Base-by-base conservation (phyloP, 2,329 filamentous ascomycete species). In the Ophiostoma angusticollis region DNA sequence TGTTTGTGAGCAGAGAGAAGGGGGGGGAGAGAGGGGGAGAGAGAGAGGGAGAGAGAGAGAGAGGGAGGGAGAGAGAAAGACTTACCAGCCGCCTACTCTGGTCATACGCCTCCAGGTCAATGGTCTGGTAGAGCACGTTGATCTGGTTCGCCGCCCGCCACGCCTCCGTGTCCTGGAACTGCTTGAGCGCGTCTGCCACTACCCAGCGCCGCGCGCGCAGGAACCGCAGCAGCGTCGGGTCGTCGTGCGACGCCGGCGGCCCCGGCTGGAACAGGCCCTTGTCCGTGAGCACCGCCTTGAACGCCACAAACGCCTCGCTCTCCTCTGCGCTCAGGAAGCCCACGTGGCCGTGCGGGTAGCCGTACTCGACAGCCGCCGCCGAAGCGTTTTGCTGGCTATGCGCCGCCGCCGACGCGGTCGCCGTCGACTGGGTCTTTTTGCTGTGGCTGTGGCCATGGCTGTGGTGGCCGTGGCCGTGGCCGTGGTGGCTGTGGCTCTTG, bases 161-260 rank as follows among this genome's bases (percentile, higher is more conserved):
- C 42, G 83, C 74, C 59, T 93, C 85, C 1, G 86, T 94, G 39
- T 86, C 83, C 52, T 79, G 78, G 63, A 94, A 93, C 61, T 95
- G 87, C 43, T 64, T 70, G 55, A 79, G 79, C 11, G 87, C 87
- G 49, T 89, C 85, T 48, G 76, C 62, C 9, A 84, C 72, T 21
- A 80, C 64, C 67, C 89, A 95, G 58, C 78, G 81, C 41, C 87
- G 77, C 24, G 87, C 87, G 51, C 87, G 81, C 36, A 95, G 68
- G 58, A 81, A 95, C 44, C 87, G 84, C 74, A 87, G 65, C 43
- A 87, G 60, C 4, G 77, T 80, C 51, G 78, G 70, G 55, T 87
- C 82, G 52, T 85, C 79, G 58, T 85, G 80, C 47, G 75, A 80
- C 9, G 70, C 55, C 13, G 68, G 65, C 34, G 67, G 62, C 0